Evolutionary conservation across 148 eudicot genomes (phyloP), one percentile per base, ranked within the genome.

Genomic region (Cornus kousa): DNA sequence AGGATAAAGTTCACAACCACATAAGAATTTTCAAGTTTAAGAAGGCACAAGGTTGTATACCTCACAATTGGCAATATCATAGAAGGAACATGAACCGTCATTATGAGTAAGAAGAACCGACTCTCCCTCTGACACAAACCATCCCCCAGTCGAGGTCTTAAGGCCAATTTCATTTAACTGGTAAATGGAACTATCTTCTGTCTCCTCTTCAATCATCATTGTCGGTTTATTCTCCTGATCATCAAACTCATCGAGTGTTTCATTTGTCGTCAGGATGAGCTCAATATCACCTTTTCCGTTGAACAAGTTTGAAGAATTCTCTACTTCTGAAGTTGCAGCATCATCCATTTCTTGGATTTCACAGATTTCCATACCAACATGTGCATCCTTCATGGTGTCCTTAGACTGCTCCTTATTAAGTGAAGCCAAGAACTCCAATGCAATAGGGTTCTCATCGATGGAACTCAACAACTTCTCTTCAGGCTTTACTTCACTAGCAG

Each of bases 61-160:
- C 97, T 95, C 99, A 31, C 67, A 83, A 78, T 95, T 89, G 31
- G 83, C 89, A 73, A 95, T 84, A 81, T 93, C 99, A 87, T 93
- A 90, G 71, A 87, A 89, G 57, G 97, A 83, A 80, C 99, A 93
- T 31, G 97, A 90, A 53, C 99, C 90, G 79, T 93, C 95, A 80
- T 82, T 89, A 57, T 95, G 99, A 79, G 94, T 92, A 80, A 96
- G 90, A 80, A 95, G 96, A 86, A 88, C 94, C 5, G 98, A 87
- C 76, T 95, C 98, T 62, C 98, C 98, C 80, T 93, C 98, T 0
- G 91, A 87, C 28, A 95, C 96, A 84, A 95, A 93, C 98, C 98
- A 95, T 43, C 97, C 97, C 31, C 88, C 97, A 3, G 97, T 93
- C 40, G 94, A 77, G 33, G 87, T 82, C 86, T 93, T 95, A 57